These are phyloP conservation scores for Mycena alexandri DNA, from an alignment of 768 basidiomycete species.

Conservation along the genomic window DNA sequence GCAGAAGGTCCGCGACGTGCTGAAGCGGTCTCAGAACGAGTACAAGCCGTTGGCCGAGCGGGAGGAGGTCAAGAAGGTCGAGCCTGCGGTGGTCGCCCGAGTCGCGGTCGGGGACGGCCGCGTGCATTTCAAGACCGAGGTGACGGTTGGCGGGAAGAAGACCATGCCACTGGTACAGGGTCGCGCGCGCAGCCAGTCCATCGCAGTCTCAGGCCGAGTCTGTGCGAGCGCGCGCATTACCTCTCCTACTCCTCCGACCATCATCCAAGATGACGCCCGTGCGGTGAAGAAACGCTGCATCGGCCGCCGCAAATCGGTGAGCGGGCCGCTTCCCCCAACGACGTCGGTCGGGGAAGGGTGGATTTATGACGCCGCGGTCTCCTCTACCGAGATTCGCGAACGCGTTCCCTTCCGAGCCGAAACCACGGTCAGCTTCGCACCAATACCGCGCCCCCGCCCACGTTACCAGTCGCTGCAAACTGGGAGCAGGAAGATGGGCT, in stretches of 20 bases:
- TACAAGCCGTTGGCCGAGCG: slow-evolving; percentile 68
- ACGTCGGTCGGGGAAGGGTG: slow-evolving; percentile 50
- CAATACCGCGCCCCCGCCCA: slow-evolving; percentile 17
- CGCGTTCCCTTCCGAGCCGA: slow-evolving; percentile 28
- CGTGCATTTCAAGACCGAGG: slow-evolving; percentile 46
- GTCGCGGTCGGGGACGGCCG: slow-evolving; percentile 32
- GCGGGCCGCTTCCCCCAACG: slow-evolving; percentile 45
- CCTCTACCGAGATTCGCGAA: slow-evolving; percentile 52
- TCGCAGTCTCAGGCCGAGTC: slow-evolving; percentile 38
- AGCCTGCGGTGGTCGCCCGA: slow-evolving; percentile 28
- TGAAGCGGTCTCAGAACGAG: slow-evolving; percentile 66
- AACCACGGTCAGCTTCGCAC: slow-evolving; percentile 12
- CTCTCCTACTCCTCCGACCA: slow-evolving; percentile 19
- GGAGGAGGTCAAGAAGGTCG: slow-evolving; percentile 40
- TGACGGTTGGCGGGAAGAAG: slow-evolving; percentile 38
- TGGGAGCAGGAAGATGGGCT: slow-evolving; percentile 9
- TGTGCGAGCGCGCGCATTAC: neutral
- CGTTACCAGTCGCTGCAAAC: slow-evolving; percentile 37
- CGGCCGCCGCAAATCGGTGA: slow-evolving; percentile 61
- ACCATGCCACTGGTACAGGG: slow-evolving; percentile 35
- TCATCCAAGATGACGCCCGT: slow-evolving; percentile 45
- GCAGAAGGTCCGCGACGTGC: slow-evolving; percentile 63
- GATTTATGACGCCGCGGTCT: slow-evolving; percentile 66
- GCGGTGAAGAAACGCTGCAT: slow-evolving; percentile 70
- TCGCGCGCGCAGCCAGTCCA: slow-evolving; percentile 53